Base-by-base conservation (phyloP, 805 yeast genomes). In the Candida palmyrensis region DNA sequence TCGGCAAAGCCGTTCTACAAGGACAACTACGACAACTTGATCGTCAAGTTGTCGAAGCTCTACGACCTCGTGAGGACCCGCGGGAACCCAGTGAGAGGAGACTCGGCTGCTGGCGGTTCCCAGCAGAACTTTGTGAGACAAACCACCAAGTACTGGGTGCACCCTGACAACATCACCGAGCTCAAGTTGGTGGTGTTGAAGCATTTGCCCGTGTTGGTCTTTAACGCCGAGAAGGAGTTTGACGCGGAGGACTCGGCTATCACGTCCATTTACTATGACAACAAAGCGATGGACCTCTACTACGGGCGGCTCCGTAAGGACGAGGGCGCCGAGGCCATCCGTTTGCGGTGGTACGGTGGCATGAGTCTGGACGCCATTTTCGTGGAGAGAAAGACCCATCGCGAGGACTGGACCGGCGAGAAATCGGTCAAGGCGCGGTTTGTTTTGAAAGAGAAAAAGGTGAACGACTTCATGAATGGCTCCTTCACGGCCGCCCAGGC, bases 321-420 rank as follows among this genome's bases (percentile, higher is more conserved):
- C 49, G 98, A 92, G 68, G 98, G 98, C 58, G 98, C 98, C 4
- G 98, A 92, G 62, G 97, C 97, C 15, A 88, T 90, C 44, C 81
- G 99, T 64, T 71, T 92, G 54, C 81, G 98, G 68, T 92, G 99
- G 99, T 92, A 92, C 57, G 98, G 99, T 55, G 96, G 96, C 36
- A 92, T 92, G 98, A 71, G 74, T 35, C 73, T 89, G 2, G 96
- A 90, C 47, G 85, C 84, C 26, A 85, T 90, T 36, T 92, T 92
- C 43, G 95, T 90, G 30, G 99, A 92, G 64, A 77, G 98, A 60
- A 92, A 92, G 60, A 92, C 99, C 5, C 98, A 92, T 56, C 77
- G 98, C 60, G 98, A 92, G 61, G 99, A 92, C 67, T 90, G 98
- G 98, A 92, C 99, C 3, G 99, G 99, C 48, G 98, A 92, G 59